A percentile compares a stretch with the other conserved stretches of the same genome.
Conservation (phyloP, 495 filamentous ascomycete species). For the Penicillium longicatenatum region DNA sequence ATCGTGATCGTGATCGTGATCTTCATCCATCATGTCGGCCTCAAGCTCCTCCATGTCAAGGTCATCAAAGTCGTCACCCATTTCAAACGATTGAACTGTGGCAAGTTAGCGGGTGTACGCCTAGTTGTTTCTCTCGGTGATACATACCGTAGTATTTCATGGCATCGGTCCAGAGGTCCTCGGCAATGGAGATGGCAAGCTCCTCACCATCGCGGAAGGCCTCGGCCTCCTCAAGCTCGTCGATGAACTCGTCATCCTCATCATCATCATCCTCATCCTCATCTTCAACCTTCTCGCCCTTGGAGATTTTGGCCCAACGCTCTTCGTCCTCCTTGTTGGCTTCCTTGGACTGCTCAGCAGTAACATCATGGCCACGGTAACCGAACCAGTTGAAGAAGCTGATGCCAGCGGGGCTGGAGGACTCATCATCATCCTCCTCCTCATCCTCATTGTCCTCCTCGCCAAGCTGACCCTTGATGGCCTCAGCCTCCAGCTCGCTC, state of each 20-base stretch:
- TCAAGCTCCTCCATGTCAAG: constrained; percentile 37
- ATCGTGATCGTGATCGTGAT: constrained; percentile 35
- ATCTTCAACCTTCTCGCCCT: constrained; percentile 52
- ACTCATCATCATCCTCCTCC: constrained; percentile 51
- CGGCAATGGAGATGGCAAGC: constrained; percentile 73
- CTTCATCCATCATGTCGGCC: constrained; percentile 33
- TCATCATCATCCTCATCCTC: constrained; percentile 46
- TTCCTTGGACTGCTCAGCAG: constrained; percentile 65
- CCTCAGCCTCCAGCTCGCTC: constrained; percentile 31
- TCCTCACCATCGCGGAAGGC: constrained; percentile 81
- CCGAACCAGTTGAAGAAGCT: constrained; percentile 92
- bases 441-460: constrained; percentile 49
- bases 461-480: constrained; percentile 7
- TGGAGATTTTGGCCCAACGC: constrained; percentile 55
- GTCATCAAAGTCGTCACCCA: constrained; percentile 31
- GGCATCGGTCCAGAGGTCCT: constrained; percentile 85
- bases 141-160: constrained; percentile 87
- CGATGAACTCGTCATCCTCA: constrained; percentile 53
- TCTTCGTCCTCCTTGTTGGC: constrained; percentile 61
- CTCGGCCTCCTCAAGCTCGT: constrained; percentile 64
- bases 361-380: constrained; percentile 65
- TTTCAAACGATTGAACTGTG: constrained; percentile 38
- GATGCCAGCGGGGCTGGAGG: constrained; percentile 55
- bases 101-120: constrained; percentile 14
- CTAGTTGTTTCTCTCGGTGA: constrained; percentile 1